A percentile compares a stretch with the other conserved stretches of the same genome.
Conservation (phyloP, 106 monocot species). For the Dioscorea alata region DNA sequence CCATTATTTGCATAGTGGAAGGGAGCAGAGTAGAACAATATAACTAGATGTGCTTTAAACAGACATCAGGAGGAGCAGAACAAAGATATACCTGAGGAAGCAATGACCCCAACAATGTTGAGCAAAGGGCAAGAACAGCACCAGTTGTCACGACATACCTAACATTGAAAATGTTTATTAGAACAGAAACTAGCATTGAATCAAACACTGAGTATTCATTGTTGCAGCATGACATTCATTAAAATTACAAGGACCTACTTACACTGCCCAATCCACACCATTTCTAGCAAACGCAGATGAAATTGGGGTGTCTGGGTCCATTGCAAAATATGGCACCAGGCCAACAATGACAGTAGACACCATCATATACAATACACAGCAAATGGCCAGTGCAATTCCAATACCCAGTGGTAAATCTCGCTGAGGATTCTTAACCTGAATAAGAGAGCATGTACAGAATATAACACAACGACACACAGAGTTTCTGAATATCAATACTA, state of each 20-base stretch:
- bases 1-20: too few relatives aligned
- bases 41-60: too few relatives aligned
- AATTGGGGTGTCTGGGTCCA: conserved; percentile 97
- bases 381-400: conserved; percentile 54
- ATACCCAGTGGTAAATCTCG: conserved; percentile 92
- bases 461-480: not conserved
- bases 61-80: not conserved
- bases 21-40: too few relatives aligned
- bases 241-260: conserved; percentile 1
- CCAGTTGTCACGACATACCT: conserved; percentile 86
- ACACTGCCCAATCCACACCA: conserved; percentile 95
- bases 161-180: conserved; percentile 8
- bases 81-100: conserved; percentile 70
- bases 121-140: conserved; percentile 89
- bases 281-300: conserved; percentile 86
- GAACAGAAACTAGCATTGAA: too few relatives aligned
- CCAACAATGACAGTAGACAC: conserved; percentile 92
- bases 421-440: conserved; percentile 89
- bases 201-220: not conserved
- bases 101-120: conserved; percentile 92
- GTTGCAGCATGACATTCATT: not conserved
- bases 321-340: conserved; percentile 87
- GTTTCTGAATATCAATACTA: too few relatives aligned
- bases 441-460: conserved; percentile 5
- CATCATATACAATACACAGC: conserved; percentile 90